These are phyloP conservation scores for Heterobasidion occidentale DNA, from an alignment of 1,284 basidiomycete species.

Conservation along the genomic window DNA sequence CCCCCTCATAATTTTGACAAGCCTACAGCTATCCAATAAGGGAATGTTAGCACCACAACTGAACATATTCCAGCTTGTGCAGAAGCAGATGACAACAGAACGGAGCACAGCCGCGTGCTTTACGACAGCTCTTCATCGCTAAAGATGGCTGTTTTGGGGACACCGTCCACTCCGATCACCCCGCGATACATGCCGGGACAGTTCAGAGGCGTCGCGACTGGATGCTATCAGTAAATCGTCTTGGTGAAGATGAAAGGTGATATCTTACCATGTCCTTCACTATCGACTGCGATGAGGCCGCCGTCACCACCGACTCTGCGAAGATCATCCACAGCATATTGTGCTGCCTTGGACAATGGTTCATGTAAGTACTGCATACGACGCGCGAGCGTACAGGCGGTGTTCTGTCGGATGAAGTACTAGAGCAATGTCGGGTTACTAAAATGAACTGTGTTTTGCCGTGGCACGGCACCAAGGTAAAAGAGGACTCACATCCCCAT, in stretches of 20 bases:
- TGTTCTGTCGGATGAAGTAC: constrained; percentile 71
- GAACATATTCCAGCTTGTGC: no score
- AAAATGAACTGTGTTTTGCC: not conserved
- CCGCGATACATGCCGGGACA: constrained; percentile 78
- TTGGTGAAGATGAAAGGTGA: not conserved
- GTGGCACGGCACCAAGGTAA: not conserved
- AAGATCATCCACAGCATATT: constrained; percentile 49
- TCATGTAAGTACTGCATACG: constrained; percentile 58
- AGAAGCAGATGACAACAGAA: no score
- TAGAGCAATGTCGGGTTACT: constrained; percentile 19
- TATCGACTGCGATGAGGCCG: constrained; percentile 66
- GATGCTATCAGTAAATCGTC: constrained; percentile 4
- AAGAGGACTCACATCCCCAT: constrained; percentile 57
- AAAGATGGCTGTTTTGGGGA: constrained; percentile 71
- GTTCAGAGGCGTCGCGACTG: constrained; percentile 66
- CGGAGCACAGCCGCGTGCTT: not conserved
- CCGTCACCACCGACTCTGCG: constrained; percentile 50
- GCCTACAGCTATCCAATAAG: no score
- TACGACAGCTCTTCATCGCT: constrained; percentile 48
- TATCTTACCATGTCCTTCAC: constrained; percentile 47
- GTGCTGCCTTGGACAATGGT: constrained; percentile 45
- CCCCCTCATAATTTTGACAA: no score
- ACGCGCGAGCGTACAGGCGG: constrained; percentile 58
- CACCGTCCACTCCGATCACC: constrained; percentile 56
- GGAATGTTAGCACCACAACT: no score